Evolutionary conservation across 2,329 filamentous ascomycete genomes (phyloP).

Genomic region (Sporothrix dimorphospora): DNA sequence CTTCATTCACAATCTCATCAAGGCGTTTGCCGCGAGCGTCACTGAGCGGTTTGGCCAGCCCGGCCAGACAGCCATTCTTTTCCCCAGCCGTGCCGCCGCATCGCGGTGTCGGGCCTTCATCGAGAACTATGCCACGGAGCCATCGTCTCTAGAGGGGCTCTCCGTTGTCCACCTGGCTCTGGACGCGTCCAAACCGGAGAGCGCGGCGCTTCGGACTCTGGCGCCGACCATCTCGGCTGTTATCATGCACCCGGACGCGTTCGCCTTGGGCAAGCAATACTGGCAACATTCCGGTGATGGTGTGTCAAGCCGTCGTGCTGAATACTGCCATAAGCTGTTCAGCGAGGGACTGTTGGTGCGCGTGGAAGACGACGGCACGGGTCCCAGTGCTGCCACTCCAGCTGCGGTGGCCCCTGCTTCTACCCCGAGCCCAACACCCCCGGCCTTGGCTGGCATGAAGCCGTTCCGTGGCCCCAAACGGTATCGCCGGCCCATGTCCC

Average conservation of each 20-base stretch:
- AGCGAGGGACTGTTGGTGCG: conserved; percentile 64
- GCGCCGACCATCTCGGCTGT: conserved; percentile 69
- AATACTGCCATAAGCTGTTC: conserved; percentile 81
- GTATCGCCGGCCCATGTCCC: conserved; percentile 67
- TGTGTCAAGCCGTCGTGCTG: conserved; percentile 84
- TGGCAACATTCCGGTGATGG: conserved; percentile 98
- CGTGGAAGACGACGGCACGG: conserved; percentile 30
- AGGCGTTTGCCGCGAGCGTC: conserved; percentile 71
- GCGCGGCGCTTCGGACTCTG: conserved; percentile 57
- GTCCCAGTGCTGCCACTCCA: not conserved
- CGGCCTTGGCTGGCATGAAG: conserved; percentile 39
- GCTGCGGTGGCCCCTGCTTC: not conserved
- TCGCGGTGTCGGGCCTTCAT: conserved; percentile 76
- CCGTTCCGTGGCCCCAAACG: conserved; percentile 72
- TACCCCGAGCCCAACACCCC: not conserved
- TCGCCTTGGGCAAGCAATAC: conserved; percentile 81
- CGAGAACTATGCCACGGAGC: conserved; percentile 55
- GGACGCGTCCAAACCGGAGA: conserved; percentile 55
- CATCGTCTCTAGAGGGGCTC: conserved; percentile 53
- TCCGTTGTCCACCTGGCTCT: conserved; percentile 66
- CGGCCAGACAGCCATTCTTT: conserved; percentile 75
- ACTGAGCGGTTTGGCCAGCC: conserved; percentile 63
- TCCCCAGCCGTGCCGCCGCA: conserved; percentile 74
- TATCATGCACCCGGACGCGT: conserved; percentile 69
- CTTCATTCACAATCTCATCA: conserved; percentile 85